Base-by-base conservation (phyloP, 768 basidiomycete species). In the Pisolithus sp. region DNA sequence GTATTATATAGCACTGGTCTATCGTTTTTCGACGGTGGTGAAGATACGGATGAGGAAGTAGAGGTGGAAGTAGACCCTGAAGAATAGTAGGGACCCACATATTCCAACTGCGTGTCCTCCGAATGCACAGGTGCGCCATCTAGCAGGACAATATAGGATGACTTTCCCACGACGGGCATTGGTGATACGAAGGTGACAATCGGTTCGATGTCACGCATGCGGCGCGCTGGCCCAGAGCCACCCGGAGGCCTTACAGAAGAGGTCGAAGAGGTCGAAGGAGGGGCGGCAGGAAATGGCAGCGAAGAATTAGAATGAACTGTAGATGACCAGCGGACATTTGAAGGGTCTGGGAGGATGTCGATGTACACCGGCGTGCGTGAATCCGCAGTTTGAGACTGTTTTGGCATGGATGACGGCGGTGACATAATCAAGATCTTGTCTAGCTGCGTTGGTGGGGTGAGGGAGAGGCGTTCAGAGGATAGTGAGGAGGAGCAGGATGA, bases 111-210 rank as follows among this genome's bases (percentile, higher is more conserved):
- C 0, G 76, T 74, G 21, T 65, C 66, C 62, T 86, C 85, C 1
- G 74, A 72, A 63, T 79, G 80, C 45, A 83, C 70, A 46, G 75
- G 58, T 20, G 67, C 68, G 12, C 74, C 78, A 51, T 75, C 74
- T 8, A 71, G 60, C 57, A 77, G 75, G 7, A 88, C 79, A 0
- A 73, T 73, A 67, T 80, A 86, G 30, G 71, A 71, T 1, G 81
- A 83, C 28, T 73, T 73, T 26, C 82, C 82, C 9, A 68, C 61
- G 31, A 83, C 70, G 4, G 70, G 59, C 2, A 73, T 66, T 2
- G 66, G 73, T 4, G 83, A 78, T 30, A 78, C 62, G 56, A 88
- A 80, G 18, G 85, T 82, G 24, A 88, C 74, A 2, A 81, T 81
- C 0, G 85, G 83, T 59, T 88, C 82, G 56, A 88, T 85, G 41